phyloP scores from a whole-genome alignment of 495 filamentous ascomycete species.

The Aspergillus mulundensis region DNA sequence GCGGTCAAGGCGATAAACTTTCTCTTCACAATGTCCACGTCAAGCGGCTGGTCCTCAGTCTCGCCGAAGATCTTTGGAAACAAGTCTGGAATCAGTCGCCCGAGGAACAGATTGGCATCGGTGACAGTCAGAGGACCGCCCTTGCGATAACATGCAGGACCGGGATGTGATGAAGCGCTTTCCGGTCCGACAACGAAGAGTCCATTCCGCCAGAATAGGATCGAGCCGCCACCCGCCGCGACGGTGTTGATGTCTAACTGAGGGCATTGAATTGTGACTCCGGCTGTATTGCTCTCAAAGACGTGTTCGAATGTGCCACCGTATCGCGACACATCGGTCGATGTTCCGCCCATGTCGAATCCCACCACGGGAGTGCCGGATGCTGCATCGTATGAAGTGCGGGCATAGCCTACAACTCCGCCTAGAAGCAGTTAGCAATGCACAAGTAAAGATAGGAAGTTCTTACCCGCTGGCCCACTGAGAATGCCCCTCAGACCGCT shows the following conservation, averaged over 20 bases:
- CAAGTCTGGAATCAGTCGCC: slow-evolving; percentile 78
- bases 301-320: slow-evolving; percentile 87
- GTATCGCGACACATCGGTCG: slow-evolving; percentile 84
- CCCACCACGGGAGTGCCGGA: slow-evolving; percentile 83
- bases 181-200: slow-evolving; percentile 87
- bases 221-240: slow-evolving; percentile 81
- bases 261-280: slow-evolving; percentile 83
- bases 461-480: slow-evolving; percentile 41
- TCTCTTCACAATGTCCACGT: slow-evolving; percentile 63
- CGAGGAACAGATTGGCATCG: slow-evolving; percentile 82
- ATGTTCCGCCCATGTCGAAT: slow-evolving; percentile 91
- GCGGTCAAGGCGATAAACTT: slow-evolving; percentile 68
- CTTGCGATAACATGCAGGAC: slow-evolving; percentile 87
- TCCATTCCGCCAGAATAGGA: slow-evolving; percentile 79
- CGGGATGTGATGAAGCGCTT: slow-evolving; percentile 80
- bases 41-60: slow-evolving; percentile 48
- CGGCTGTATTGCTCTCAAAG: slow-evolving; percentile 88
- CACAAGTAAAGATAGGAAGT: neutral
- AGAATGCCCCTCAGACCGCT: slow-evolving; percentile 47
- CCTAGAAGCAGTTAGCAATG: slow-evolving; percentile 17
- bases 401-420: slow-evolving; percentile 78
- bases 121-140: slow-evolving; percentile 86
- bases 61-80: slow-evolving; percentile 52
- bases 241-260: slow-evolving; percentile 95
- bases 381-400: slow-evolving; percentile 75